Percentiles rank a stretch among this genome's conserved stretches.
These are phyloP conservation scores for Tieghemiomyces parasiticus DNA, from an alignment of 192 early-diverging fungal genomes.

Conservation along the genomic window DNA sequence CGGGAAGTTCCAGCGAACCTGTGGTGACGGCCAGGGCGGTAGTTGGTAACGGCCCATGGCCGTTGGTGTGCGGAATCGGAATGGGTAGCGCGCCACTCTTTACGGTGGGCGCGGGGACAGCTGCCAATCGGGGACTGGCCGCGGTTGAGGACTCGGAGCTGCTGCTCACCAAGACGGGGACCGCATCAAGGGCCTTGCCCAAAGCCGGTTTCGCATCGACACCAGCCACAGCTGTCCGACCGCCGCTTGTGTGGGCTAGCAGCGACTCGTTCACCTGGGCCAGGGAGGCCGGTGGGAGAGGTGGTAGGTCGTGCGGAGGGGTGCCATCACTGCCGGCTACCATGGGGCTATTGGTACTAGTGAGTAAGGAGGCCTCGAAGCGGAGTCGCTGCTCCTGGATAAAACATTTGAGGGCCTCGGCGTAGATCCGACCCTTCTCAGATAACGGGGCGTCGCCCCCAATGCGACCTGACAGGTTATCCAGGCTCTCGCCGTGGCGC, in stretches of 20 bases:
- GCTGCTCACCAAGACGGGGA: too few relatives aligned
- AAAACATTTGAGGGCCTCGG: slow-evolving; percentile 60
- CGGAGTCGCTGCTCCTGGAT: slow-evolving; percentile 37
- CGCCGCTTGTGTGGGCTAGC: not conserved
- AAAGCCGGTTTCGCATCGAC: too few relatives aligned
- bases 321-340: not conserved
- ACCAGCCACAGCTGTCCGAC: not conserved
- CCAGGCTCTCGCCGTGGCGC: slow-evolving; percentile 82
- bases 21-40: too few relatives aligned
- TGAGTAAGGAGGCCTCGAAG: not conserved
- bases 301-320: not conserved
- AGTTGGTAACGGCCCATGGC: too few relatives aligned
- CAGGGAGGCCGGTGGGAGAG: not conserved
- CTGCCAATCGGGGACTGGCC: too few relatives aligned
- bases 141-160: too few relatives aligned
- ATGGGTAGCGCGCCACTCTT: not conserved
- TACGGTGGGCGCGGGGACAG: too few relatives aligned
- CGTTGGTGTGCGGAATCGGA: not conserved
- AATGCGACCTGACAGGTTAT: slow-evolving; percentile 71
- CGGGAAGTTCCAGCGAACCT: slow-evolving; percentile 3
- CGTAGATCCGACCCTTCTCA: slow-evolving; percentile 50
- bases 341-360: not conserved
- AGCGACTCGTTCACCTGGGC: slow-evolving; percentile 6
- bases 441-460: slow-evolving; percentile 81
- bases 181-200: too few relatives aligned